These are phyloP conservation scores for Globisporangium nagaii DNA, from an alignment of 352 stramenopile genomes.

Conservation along the genomic window DNA sequence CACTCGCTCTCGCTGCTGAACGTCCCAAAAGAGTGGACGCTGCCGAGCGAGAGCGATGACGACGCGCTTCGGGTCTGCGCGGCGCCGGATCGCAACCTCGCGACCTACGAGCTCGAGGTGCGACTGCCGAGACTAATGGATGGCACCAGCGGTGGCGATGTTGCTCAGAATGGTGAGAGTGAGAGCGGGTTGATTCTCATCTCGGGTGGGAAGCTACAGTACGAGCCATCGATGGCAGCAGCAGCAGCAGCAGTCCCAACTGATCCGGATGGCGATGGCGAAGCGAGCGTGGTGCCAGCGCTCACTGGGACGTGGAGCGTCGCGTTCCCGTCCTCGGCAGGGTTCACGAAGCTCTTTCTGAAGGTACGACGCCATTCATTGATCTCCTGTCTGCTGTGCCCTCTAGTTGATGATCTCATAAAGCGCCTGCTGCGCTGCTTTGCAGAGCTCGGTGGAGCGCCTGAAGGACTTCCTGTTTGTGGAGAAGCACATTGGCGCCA, in stretches of 20 bases:
- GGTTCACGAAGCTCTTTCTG: conserved; percentile 30
- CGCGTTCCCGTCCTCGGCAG: conserved; percentile 20
- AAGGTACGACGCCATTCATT: conserved; percentile 24
- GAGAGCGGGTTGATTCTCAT: conserved; percentile 10
- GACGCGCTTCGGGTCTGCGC: conserved; percentile 37
- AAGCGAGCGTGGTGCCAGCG: background rate
- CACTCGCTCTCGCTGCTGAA: conserved; percentile 26
- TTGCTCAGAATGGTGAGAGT: background rate
- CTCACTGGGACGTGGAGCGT: conserved; percentile 46
- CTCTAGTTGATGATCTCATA: background rate
- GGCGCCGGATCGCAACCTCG: conserved; percentile 29
- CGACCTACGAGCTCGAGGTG: conserved; percentile 51
- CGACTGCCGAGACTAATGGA: conserved; percentile 20
- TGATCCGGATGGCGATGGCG: background rate
- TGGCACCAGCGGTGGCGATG: background rate
- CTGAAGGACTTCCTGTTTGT: conserved; percentile 46
- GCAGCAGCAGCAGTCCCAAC: background rate
- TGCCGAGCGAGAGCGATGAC: conserved; percentile 35
- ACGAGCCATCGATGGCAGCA: conserved; percentile 12
- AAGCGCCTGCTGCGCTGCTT: background rate
- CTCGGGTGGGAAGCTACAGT: conserved; percentile 44
- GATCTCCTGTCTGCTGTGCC: background rate
- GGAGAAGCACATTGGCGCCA: conserved; percentile 32
- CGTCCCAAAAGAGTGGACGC: conserved; percentile 45
- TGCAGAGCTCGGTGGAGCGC: conserved; percentile 24